These are phyloP conservation scores for Tylopilus cervinicoccineus DNA, from an alignment of 768 basidiomycete species.

Conservation along the genomic window DNA sequence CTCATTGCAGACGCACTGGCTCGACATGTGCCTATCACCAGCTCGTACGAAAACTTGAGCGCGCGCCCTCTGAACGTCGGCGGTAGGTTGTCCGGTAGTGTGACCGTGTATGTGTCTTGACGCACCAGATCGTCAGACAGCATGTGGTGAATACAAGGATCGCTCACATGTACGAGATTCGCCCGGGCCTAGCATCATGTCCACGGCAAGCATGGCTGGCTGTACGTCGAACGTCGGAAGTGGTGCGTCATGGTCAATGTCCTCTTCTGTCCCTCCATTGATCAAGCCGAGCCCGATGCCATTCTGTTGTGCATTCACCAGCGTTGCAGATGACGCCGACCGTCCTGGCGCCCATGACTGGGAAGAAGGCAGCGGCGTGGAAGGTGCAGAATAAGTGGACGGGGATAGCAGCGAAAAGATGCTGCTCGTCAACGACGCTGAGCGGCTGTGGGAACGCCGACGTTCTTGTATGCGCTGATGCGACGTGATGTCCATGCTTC, in stretches of 20 bases:
- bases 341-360: constrained; percentile 22
- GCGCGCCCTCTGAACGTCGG: constrained; percentile 87
- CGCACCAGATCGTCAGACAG: not conserved
- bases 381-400: constrained; percentile 26
- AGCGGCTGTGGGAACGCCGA: constrained; percentile 42
- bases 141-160: not conserved
- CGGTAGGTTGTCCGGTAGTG: constrained; percentile 75
- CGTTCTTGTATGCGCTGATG: constrained; percentile 21
- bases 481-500: constrained; percentile 75
- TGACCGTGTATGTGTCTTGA: constrained; percentile 75
- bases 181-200: constrained; percentile 76
- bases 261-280: constrained; percentile 34
- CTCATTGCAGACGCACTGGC: constrained; percentile 37
- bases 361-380: constrained; percentile 20
- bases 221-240: constrained; percentile 85
- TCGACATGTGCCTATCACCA: constrained; percentile 85
- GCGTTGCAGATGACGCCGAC: constrained; percentile 12
- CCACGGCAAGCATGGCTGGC: constrained; percentile 86
- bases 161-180: constrained; percentile 73
- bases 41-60: constrained; percentile 83
- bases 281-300: constrained; percentile 33
- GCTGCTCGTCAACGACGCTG: constrained; percentile 50
- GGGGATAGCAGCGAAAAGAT: constrained; percentile 47
- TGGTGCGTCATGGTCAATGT: constrained; percentile 57
- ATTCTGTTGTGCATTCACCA: constrained; percentile 7